Percentiles rank a stretch among this genome's conserved stretches.
phyloP scores from a whole-genome alignment of 768 basidiomycete species.

The Pleurotus pulmonarius region DNA sequence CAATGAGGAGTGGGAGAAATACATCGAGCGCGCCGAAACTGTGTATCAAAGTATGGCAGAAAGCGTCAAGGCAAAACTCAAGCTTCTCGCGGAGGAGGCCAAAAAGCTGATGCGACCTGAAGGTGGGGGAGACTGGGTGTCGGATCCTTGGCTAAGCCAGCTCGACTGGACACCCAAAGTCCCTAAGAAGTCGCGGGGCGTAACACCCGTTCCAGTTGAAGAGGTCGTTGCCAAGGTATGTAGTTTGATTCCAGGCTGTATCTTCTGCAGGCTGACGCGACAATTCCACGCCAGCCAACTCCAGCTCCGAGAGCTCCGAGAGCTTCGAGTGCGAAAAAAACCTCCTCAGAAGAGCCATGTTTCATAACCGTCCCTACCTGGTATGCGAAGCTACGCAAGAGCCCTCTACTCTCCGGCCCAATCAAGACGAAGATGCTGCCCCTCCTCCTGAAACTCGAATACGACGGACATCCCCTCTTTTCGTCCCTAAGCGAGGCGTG shows the following conservation, averaged over 20 bases:
- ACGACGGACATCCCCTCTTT: constrained; percentile 55
- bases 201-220: neutral
- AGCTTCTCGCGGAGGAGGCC: constrained; percentile 68
- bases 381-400: constrained; percentile 47
- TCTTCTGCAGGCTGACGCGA: neutral
- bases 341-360: too few relatives aligned
- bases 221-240: constrained; percentile 13
- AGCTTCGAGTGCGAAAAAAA: neutral
- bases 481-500: constrained; percentile 59
- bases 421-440: constrained; percentile 56
- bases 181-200: constrained; percentile 64
- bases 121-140: constrained; percentile 47
- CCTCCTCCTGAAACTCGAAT: constrained; percentile 59
- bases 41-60: constrained; percentile 75
- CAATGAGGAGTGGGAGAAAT: constrained; percentile 84
- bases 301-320: neutral
- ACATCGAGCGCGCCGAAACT: constrained; percentile 73
- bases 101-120: constrained; percentile 43
- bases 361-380: constrained; percentile 40
- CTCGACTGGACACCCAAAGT: constrained; percentile 94
- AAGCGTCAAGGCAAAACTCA: constrained; percentile 65
- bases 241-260: neutral
- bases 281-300: neutral
- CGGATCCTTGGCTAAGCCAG: constrained; percentile 83
- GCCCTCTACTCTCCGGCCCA: constrained; percentile 36